Evolutionary conservation across 2,329 filamentous ascomycete species (phyloP).

Genomic region (Cryphonectria japonica): DNA sequence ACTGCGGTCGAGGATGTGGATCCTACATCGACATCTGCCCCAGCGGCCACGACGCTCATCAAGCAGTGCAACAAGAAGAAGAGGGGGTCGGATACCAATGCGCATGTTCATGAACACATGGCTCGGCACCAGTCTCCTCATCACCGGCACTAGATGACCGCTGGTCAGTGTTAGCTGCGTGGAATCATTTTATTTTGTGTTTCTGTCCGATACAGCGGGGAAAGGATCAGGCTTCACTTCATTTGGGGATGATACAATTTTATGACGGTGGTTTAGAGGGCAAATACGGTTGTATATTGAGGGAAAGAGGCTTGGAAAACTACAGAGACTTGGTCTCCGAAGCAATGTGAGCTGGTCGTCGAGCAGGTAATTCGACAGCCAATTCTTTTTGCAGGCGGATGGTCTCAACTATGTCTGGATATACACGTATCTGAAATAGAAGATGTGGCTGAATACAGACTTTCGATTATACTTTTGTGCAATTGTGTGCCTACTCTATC

Average conservation of each 20-base stretch:
- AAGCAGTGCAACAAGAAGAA: slow-evolving; percentile 16
- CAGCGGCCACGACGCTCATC: slow-evolving; percentile 10
- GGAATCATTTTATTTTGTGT: no score
- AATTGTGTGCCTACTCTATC: background rate
- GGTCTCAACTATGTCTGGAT: background rate
- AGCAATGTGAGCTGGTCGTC: background rate
- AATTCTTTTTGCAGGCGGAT: background rate
- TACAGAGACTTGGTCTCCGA: background rate
- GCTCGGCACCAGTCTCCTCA: slow-evolving; percentile 8
- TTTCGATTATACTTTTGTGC: background rate
- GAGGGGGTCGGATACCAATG: background rate
- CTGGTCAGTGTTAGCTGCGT: no score
- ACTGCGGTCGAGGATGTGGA: background rate
- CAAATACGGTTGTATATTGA: background rate
- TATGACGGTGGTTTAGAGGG: background rate
- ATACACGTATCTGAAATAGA: background rate
- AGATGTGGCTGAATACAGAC: background rate
- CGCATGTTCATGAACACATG: slow-evolving; percentile 1
- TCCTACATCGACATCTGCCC: background rate
- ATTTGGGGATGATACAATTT: background rate
- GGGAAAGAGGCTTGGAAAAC: background rate
- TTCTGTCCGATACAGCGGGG: no score
- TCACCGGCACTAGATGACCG: background rate
- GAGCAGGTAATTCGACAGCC: background rate
- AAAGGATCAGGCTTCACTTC: background rate